Percentiles rank a stretch among this genome's conserved stretches.
phyloP scores from a whole-genome alignment of 2,329 filamentous ascomycete genomes.

The Fusarium hainanense region DNA sequence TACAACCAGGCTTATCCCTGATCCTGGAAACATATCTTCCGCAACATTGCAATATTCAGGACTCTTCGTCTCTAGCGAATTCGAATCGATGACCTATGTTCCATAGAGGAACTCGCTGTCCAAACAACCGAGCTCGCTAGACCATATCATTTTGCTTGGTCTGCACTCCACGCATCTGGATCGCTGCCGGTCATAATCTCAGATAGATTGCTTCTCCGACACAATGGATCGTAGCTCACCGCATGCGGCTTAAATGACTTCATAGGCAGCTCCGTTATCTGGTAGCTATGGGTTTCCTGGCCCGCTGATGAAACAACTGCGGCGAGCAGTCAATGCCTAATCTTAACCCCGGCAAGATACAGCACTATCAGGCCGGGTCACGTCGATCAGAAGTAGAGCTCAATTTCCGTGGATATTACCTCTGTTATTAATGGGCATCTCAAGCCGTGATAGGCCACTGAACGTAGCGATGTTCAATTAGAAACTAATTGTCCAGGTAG shows the following conservation, averaged over 20 bases:
- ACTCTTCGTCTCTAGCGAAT: background rate
- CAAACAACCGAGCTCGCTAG: background rate
- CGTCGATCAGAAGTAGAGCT: constrained; percentile 24
- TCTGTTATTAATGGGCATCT: background rate
- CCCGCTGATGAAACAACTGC: constrained; percentile 22
- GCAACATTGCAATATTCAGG: background rate
- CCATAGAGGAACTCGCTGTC: background rate
- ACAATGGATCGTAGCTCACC: background rate
- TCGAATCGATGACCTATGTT: background rate
- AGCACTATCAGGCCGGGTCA: constrained; percentile 23
- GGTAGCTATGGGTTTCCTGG: background rate
- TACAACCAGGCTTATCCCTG: constrained; percentile 2
- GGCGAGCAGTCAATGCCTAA: constrained; percentile 17
- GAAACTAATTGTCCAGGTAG: background rate
- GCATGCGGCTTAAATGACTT: constrained; percentile 21
- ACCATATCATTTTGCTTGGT: background rate
- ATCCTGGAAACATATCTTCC: background rate
- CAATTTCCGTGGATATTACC: constrained; percentile 34
- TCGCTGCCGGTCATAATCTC: constrained; percentile 7
- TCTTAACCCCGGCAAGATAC: constrained; percentile 9
- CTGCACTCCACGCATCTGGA: background rate
- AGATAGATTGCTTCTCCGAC: background rate
- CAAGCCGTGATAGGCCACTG: constrained; percentile 13
- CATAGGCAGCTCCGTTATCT: constrained; percentile 7
- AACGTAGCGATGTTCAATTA: background rate